Conservation (phyloP, 495 filamentous ascomycete species). For the Aspergillus sparsus region DNA sequence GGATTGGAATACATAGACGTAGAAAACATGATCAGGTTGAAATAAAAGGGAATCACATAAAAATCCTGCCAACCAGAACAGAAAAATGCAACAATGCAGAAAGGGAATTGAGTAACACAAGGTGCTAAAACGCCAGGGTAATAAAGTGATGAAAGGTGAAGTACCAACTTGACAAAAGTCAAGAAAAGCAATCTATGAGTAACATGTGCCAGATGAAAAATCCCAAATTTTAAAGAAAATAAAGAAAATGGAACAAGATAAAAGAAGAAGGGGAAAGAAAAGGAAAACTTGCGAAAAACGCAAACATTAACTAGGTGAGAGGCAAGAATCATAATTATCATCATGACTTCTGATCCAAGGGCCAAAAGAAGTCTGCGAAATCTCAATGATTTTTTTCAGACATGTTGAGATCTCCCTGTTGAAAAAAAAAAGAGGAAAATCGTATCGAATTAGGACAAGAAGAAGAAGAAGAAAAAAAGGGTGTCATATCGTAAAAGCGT, state of each 20-base stretch:
- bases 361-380: conserved; percentile 20
- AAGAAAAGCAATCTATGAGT: conserved; percentile 38
- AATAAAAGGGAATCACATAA: conserved; percentile 25
- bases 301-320: conserved; percentile 15
- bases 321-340: conserved; percentile 48
- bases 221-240: conserved; percentile 30
- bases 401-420: conserved; percentile 21
- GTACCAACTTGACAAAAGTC: conserved; percentile 31
- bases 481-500: conserved; percentile 24
- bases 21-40: conserved; percentile 13
- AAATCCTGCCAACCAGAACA: conserved; percentile 26
- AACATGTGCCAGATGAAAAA: conserved; percentile 35
- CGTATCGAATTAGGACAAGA: conserved; percentile 21
- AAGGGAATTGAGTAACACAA: conserved; percentile 19
- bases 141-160: conserved; percentile 28
- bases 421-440: conserved; percentile 13
- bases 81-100: conserved; percentile 24
- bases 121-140: conserved; percentile 31
- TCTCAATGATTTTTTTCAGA: conserved; percentile 22
- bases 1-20: conserved; percentile 14
- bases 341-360: conserved; percentile 42
- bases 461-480: conserved; percentile 16
- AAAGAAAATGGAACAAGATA: conserved; percentile 19
- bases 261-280: conserved; percentile 22
- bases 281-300: conserved; percentile 5